Percentiles rank a stretch among this genome's conserved stretches.
phyloP scores from a whole-genome alignment of 2,329 filamentous ascomycete genomes.

The Uncinocarpus reesii region DNA sequence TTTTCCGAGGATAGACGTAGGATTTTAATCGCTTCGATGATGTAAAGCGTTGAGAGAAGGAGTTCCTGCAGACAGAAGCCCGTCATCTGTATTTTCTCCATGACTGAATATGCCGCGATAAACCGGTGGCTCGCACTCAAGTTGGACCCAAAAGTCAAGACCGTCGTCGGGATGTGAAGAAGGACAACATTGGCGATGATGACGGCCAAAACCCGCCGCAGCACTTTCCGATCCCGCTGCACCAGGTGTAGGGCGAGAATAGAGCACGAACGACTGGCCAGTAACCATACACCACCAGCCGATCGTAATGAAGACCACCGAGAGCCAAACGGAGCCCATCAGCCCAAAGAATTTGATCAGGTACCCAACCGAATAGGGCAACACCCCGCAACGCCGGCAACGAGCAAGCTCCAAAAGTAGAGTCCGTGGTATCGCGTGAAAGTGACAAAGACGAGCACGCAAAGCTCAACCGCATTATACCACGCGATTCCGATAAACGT shows the following conservation, averaged over 20 bases:
- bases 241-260: constrained; percentile 34
- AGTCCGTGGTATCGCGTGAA: constrained; percentile 39
- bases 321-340: constrained; percentile 35
- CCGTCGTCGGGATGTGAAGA: constrained; percentile 29
- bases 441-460: constrained; percentile 41
- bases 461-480: constrained; percentile 43
- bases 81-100: constrained; percentile 42
- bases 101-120: constrained; percentile 25
- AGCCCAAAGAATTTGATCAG: constrained; percentile 39
- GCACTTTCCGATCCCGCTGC: constrained; percentile 23
- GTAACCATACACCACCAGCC: constrained; percentile 33
- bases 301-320: constrained; percentile 25
- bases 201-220: constrained; percentile 29
- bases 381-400: constrained; percentile 36
- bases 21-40: constrained; percentile 45
- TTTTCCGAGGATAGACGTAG: constrained; percentile 38
- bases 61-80: constrained; percentile 43
- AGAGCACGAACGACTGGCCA: constrained; percentile 33
- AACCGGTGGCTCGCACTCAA: constrained; percentile 19
- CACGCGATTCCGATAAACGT: constrained; percentile 40
- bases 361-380: constrained; percentile 40
- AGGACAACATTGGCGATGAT: constrained; percentile 30
- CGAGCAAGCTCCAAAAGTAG: constrained; percentile 44
- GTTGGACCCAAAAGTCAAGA: constrained; percentile 29
- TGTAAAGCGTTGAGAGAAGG: constrained; percentile 41